Evolutionary conservation across 2,329 filamentous ascomycete genomes (phyloP).

Genomic region (Stemphylium beticola): DNA sequence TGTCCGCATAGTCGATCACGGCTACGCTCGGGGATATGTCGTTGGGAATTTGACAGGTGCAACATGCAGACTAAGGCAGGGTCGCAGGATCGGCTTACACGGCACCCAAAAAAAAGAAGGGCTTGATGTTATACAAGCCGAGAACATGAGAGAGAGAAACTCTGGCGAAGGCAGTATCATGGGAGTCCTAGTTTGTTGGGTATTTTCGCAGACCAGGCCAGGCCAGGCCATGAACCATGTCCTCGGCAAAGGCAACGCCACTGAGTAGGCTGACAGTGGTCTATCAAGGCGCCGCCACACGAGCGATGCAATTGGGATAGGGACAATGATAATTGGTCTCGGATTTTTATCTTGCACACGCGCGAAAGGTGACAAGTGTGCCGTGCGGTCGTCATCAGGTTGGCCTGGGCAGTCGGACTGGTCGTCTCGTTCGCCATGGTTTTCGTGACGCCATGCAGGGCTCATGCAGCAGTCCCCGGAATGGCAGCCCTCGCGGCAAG

Average conservation of each 20-base stretch:
- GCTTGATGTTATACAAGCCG: too few relatives aligned
- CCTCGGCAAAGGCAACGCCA: too few relatives aligned
- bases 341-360: background rate
- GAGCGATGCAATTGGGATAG: too few relatives aligned
- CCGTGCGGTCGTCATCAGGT: background rate
- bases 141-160: too few relatives aligned
- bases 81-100: background rate
- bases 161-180: too few relatives aligned
- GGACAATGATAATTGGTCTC: too few relatives aligned
- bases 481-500: background rate
- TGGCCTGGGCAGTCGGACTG: background rate
- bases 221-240: too few relatives aligned
- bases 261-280: too few relatives aligned
- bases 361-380: background rate
- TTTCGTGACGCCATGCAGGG: slow-evolving; percentile 13
- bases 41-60: background rate
- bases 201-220: too few relatives aligned
- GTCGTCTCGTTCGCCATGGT: slow-evolving; percentile 12
- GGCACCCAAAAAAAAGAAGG: too few relatives aligned
- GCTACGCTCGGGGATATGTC: background rate
- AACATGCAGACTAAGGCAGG: background rate
- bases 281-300: too few relatives aligned
- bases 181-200: too few relatives aligned
- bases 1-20: slow-evolving; percentile 3
- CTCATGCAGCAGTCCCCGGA: slow-evolving; percentile 21